phyloP scores from a whole-genome alignment of 352 stramenopile species.

The Pythium brachiatum region DNA sequence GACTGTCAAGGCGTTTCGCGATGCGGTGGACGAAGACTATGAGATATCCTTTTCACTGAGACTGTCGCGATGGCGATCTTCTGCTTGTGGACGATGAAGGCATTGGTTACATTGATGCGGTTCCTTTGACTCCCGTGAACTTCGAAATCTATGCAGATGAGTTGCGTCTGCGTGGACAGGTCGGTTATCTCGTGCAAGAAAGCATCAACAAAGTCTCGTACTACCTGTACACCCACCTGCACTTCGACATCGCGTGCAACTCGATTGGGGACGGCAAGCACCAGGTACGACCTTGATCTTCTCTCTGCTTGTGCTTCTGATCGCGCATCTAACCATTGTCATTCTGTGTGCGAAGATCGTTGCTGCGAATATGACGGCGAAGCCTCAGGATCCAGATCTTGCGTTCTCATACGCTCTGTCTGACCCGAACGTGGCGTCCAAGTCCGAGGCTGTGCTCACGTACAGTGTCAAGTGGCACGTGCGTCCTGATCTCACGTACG shows the following conservation, averaged over 20 bases:
- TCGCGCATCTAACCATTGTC: no score
- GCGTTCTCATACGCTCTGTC: conserved; percentile 63
- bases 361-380: conserved; percentile 66
- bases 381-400: conserved; percentile 50
- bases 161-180: conserved; percentile 95
- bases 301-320: no score
- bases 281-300: conserved; percentile 34
- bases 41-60: conserved; percentile 55
- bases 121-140: conserved; percentile 32
- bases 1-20: conserved; percentile 89
- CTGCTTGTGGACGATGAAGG: not conserved
- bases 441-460: conserved; percentile 84
- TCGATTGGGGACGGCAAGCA: conserved; percentile 75
- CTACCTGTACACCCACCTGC: conserved; percentile 95
- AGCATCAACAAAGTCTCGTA: conserved; percentile 71
- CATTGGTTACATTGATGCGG: not conserved
- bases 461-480: conserved; percentile 97
- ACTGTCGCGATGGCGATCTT: not conserved
- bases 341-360: conserved; percentile 43
- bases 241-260: conserved; percentile 96
- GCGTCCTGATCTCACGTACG: conserved; percentile 81
- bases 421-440: conserved; percentile 32
- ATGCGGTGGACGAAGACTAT: conserved; percentile 97
- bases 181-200: conserved; percentile 87
- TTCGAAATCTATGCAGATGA: conserved; percentile 99